phyloP scores from a whole-genome alignment of 768 basidiomycete genomes.

The Rhizopogon vinicolor region DNA sequence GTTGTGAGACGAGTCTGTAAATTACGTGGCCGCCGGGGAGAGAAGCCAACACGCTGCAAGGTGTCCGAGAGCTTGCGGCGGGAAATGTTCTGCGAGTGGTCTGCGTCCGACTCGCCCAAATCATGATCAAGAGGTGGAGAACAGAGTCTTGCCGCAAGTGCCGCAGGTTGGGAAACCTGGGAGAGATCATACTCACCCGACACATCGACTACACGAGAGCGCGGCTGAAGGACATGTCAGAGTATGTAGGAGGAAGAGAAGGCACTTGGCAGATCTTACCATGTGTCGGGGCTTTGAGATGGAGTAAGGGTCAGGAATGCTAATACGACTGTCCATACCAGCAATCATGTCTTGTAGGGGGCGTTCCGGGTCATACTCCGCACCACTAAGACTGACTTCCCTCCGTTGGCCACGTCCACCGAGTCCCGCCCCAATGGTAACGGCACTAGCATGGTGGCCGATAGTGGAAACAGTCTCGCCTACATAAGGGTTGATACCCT shows the following conservation, averaged over 20 bases:
- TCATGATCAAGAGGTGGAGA: slow-evolving; percentile 43
- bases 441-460: slow-evolving; percentile 84
- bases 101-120: slow-evolving; percentile 46
- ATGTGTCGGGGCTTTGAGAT: slow-evolving; percentile 43
- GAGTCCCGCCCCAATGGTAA: slow-evolving; percentile 84
- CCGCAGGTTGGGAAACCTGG: slow-evolving; percentile 44
- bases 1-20: slow-evolving; percentile 26
- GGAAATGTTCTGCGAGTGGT: slow-evolving; percentile 35
- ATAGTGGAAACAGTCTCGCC: slow-evolving; percentile 76
- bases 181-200: slow-evolving; percentile 60
- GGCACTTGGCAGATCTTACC: slow-evolving; percentile 28
- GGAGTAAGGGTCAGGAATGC: slow-evolving; percentile 49
- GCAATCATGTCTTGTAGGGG: slow-evolving; percentile 71
- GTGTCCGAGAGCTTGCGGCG: slow-evolving; percentile 70
- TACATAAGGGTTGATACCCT: slow-evolving; percentile 61
- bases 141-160: slow-evolving; percentile 38
- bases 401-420: slow-evolving; percentile 45
- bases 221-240: slow-evolving; percentile 15
- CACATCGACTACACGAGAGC: slow-evolving; percentile 51
- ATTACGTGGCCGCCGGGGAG: slow-evolving; percentile 68
- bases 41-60: slow-evolving; percentile 63
- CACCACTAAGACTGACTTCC: slow-evolving; percentile 63
- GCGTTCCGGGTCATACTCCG: slow-evolving; percentile 84
- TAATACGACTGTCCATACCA: slow-evolving; percentile 51
- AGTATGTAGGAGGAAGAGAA: neutral